phyloP scores from a whole-genome alignment of 2,329 filamentous ascomycete species.

The Xylaria polymorpha region DNA sequence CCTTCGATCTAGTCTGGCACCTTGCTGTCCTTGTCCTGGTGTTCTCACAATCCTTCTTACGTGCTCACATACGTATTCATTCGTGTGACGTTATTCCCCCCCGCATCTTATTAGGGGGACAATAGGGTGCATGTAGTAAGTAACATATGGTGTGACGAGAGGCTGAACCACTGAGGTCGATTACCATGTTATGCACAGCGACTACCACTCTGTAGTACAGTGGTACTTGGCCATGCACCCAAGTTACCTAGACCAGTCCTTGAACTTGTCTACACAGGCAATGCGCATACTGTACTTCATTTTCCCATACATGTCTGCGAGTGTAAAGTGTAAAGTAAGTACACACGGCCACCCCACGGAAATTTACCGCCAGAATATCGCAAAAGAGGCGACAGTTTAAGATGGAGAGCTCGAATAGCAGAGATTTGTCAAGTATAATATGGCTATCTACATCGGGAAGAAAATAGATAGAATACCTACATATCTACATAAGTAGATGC shows the following conservation, averaged over 20 bases:
- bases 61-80: not conserved
- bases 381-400: not conserved
- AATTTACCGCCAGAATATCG: not conserved
- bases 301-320: not conserved
- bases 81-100: slow-evolving; percentile 5
- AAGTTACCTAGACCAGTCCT: not conserved
- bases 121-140: not conserved
- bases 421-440: not conserved
- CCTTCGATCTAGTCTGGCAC: not conserved
- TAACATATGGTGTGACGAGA: slow-evolving; percentile 3
- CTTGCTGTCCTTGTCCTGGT: not conserved
- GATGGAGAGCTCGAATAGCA: not conserved
- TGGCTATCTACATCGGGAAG: not conserved
- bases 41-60: not conserved
- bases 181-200: not conserved
- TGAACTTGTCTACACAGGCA: not conserved
- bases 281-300: not conserved
- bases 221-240: not conserved
- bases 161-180: slow-evolving; percentile 2
- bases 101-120: not conserved
- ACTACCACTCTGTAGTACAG: not conserved
- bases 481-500: too few relatives aligned
- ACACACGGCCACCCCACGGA: too few relatives aligned
- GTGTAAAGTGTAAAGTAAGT: too few relatives aligned
- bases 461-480: too few relatives aligned